Percentiles rank a stretch among this genome's conserved stretches.
phyloP scores from a whole-genome alignment of 2,329 filamentous ascomycete genomes.

The Claviceps spartinae region DNA sequence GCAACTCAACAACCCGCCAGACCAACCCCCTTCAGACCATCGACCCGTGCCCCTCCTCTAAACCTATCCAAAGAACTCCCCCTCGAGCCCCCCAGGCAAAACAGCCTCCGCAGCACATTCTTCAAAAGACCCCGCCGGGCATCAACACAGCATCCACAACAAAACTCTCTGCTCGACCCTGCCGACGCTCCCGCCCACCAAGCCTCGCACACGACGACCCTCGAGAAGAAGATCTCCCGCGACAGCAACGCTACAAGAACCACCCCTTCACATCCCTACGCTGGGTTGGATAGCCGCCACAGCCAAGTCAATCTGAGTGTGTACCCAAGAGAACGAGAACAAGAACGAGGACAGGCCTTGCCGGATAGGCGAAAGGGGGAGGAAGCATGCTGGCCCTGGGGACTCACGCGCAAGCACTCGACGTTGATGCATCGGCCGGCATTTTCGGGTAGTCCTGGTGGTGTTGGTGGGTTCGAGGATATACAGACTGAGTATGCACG shows the following conservation, averaged over 20 bases:
- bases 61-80: constrained; percentile 9
- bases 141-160: background rate
- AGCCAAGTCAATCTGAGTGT: background rate
- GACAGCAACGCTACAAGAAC: background rate
- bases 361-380: too few species aligned
- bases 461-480: too few species aligned
- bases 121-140: background rate
- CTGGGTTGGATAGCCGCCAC: background rate
- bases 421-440: constrained; percentile 4
- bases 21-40: background rate
- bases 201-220: background rate
- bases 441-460: background rate
- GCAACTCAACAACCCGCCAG: constrained; percentile 5
- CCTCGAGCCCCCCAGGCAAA: constrained; percentile 7
- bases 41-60: background rate
- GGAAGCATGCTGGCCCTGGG: too few species aligned
- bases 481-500: too few species aligned
- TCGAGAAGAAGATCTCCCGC: background rate
- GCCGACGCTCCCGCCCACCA: background rate
- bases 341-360: background rate
- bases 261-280: background rate
- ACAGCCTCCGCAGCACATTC: constrained; percentile 4
- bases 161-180: background rate
- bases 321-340: background rate
- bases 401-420: constrained; percentile 4